Conservation (phyloP, 2,329 filamentous ascomycete genomes). For the Talaromyces sp. region DNA sequence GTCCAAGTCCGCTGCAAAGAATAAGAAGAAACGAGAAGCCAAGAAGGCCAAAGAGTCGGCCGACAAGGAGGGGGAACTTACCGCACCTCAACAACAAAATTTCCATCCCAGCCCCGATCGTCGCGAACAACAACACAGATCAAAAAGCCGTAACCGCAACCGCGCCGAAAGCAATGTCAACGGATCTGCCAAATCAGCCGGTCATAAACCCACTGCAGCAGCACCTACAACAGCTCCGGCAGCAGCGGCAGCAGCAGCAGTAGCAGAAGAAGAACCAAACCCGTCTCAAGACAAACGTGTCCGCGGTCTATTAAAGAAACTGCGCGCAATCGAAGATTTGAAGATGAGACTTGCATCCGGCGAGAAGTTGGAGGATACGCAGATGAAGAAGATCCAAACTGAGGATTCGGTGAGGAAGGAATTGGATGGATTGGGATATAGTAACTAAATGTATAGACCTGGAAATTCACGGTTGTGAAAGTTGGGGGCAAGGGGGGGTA, state of each 20-base stretch:
- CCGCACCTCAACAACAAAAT: conserved; percentile 51
- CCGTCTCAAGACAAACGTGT: conserved; percentile 82
- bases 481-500: too few relatives aligned
- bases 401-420: conserved; percentile 81
- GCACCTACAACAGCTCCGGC: conserved; percentile 22
- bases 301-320: conserved; percentile 89
- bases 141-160: conserved; percentile 15
- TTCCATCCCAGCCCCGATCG: conserved; percentile 26
- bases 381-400: conserved; percentile 95
- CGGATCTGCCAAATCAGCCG: background rate
- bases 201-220: conserved; percentile 25
- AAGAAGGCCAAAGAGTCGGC: conserved; percentile 85
- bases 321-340: conserved; percentile 92
- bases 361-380: conserved; percentile 96
- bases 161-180: conserved; percentile 18
- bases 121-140: conserved; percentile 11
- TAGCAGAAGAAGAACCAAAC: conserved; percentile 9
- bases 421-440: conserved; percentile 58
- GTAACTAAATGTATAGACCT: conserved; percentile 30
- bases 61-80: conserved; percentile 50
- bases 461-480: too few relatives aligned
- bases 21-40: conserved; percentile 95
- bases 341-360: conserved; percentile 94
- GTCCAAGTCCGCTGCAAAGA: conserved; percentile 83
- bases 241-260: conserved; percentile 16